A percentile compares a stretch with the other conserved stretches of the same genome.
Conservation (phyloP, 208 protist genomes). For the Acanthamoeba lenticulata region DNA sequence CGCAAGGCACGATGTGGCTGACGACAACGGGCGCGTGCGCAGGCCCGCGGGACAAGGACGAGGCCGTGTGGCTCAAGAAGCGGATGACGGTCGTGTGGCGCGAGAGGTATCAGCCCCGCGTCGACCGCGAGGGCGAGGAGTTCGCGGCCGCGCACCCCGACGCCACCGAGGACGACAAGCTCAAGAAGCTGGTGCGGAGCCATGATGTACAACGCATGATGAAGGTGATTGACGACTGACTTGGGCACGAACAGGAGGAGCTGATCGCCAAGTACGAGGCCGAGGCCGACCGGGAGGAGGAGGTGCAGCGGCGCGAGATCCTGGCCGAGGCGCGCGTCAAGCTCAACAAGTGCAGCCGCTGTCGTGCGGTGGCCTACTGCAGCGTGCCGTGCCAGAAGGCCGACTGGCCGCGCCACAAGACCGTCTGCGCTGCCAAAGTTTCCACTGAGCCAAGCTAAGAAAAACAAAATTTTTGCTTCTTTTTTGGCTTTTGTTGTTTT, state of each 20-base stretch:
- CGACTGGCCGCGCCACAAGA: constrained; percentile 11
- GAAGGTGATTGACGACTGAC: neutral
- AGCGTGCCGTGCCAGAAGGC: neutral
- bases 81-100: neutral
- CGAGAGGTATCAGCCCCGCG: neutral
- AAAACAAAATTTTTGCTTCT: too few species aligned
- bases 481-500: too few species aligned
- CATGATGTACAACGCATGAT: neutral
- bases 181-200: neutral
- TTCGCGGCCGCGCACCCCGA: neutral
- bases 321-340: neutral
- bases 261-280: neutral
- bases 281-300: neutral
- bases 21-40: neutral
- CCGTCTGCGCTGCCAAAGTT: neutral
- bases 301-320: neutral
- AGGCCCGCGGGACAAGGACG: constrained; percentile 12
- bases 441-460: too few species aligned
- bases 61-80: neutral
- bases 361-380: constrained; percentile 1
- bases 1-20: too few species aligned
- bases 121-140: neutral
- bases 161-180: constrained; percentile 10
- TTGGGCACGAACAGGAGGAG: neutral
- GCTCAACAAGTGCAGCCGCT: constrained; percentile 6